Percentiles rank a stretch among this genome's conserved stretches.
Evolutionary conservation across 495 filamentous ascomycete species (phyloP).

Genomic region (Hypoxylon fuscum): DNA sequence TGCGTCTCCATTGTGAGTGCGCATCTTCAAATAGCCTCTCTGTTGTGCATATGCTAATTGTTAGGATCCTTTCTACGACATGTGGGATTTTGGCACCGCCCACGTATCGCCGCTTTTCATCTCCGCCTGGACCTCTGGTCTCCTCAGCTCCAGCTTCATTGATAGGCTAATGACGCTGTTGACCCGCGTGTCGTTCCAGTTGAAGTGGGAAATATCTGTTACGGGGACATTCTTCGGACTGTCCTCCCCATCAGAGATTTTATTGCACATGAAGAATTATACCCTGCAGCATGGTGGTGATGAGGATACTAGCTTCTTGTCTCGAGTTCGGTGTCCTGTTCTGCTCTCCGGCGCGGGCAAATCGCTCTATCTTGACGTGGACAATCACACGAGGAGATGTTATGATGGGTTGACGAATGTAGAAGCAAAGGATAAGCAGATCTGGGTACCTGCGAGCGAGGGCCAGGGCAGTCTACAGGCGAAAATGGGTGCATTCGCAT

Average conservation of each 20-base stretch:
- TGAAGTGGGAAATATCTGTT: neutral
- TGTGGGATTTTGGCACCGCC: conserved; percentile 45
- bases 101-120: conserved; percentile 35
- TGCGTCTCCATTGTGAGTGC: too few relatives aligned
- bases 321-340: conserved; percentile 32
- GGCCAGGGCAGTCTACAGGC: conserved; percentile 36
- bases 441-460: conserved; percentile 7
- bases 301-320: neutral
- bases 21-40: too few relatives aligned
- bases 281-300: neutral
- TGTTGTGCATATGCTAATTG: too few relatives aligned
- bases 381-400: conserved; percentile 21
- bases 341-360: conserved; percentile 24
- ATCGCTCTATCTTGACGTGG: conserved; percentile 23
- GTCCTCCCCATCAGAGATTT: neutral
- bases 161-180: neutral
- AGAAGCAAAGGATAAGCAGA: conserved; percentile 15
- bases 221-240: neutral
- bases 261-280: neutral
- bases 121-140: neutral
- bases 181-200: neutral
- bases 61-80: conserved; percentile 54
- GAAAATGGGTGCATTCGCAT: conserved; percentile 37
- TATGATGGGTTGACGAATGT: conserved; percentile 19
- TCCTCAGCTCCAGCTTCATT: neutral